Conservation (phyloP, 345 rosid species). For the Raphanus sativus region DNA sequence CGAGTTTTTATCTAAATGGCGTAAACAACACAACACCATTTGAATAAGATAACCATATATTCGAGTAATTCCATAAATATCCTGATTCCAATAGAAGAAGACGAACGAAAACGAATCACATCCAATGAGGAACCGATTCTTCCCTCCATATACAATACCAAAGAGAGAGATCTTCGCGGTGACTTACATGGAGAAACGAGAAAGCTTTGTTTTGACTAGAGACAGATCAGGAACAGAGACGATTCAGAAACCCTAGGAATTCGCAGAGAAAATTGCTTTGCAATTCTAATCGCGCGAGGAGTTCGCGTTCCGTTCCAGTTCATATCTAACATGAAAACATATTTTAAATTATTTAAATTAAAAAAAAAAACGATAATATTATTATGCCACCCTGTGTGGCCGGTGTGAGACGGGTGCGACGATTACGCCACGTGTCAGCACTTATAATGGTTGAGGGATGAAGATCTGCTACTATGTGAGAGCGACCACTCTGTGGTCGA, state of each 20-base stretch:
- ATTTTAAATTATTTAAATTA: neutral
- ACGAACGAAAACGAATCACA: neutral
- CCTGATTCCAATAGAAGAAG: neutral
- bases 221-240: conserved; percentile 18
- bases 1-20: neutral
- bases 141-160: neutral
- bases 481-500: conserved; percentile 5
- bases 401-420: neutral
- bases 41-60: conserved; percentile 17
- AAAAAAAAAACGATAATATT: conserved; percentile 10
- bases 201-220: conserved; percentile 35
- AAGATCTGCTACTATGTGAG: conserved; percentile 19
- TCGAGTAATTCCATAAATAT: conserved; percentile 16
- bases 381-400: conserved; percentile 31
- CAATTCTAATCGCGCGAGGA: conserved; percentile 24
- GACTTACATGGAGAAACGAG: conserved; percentile 33
- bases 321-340: conserved; percentile 14
- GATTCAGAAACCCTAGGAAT: conserved; percentile 34
- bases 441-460: neutral
- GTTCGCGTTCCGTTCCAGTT: conserved; percentile 36
- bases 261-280: conserved; percentile 29
- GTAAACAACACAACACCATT: neutral
- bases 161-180: conserved; percentile 16
- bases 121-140: neutral
- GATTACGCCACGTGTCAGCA: conserved; percentile 16